Conservation (phyloP, 2,329 filamentous ascomycete genomes). For the Xylariaceae sp. region DNA sequence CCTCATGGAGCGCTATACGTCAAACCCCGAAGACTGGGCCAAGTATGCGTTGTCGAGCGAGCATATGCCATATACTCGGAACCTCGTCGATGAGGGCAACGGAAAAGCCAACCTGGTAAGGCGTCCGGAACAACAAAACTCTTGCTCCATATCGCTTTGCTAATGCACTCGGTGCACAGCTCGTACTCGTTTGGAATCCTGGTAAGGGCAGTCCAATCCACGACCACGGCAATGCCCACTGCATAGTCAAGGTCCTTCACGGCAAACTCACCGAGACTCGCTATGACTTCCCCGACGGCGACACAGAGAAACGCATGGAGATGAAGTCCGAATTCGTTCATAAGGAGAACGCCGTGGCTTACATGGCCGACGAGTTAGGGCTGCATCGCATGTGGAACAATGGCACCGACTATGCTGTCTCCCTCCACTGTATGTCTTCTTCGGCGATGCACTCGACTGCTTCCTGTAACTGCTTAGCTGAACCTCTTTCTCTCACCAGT, state of each 20-base stretch:
- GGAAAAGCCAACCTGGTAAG: conserved; percentile 53
- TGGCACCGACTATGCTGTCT: conserved; percentile 71
- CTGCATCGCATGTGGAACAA: conserved; percentile 78
- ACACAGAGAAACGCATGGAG: conserved; percentile 51
- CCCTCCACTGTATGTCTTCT: conserved; percentile 61
- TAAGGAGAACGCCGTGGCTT: conserved; percentile 68
- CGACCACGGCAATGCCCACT: conserved; percentile 84
- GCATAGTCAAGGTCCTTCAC: conserved; percentile 83
- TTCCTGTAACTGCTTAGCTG: conserved; percentile 22
- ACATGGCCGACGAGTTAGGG: conserved; percentile 87
- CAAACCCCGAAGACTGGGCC: conserved; percentile 64
- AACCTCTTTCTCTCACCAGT: conserved; percentile 39
- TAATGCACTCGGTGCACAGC: conserved; percentile 43
- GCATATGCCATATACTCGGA: conserved; percentile 72
- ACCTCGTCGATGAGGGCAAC: conserved; percentile 85
- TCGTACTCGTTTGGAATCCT: conserved; percentile 85
- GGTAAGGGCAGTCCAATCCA: conserved; percentile 80
- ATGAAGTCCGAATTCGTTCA: conserved; percentile 65
- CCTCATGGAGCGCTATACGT: conserved; percentile 71
- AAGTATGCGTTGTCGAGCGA: conserved; percentile 69
- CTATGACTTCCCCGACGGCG: conserved; percentile 63
- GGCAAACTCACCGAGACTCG: conserved; percentile 76
- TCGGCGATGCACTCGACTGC: not conserved
- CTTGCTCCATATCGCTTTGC: conserved; percentile 5
- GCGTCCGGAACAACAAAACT: conserved; percentile 2